Base-by-base conservation (phyloP, 2,329 filamentous ascomycete genomes). In the Sclerotinia nivalis region DNA sequence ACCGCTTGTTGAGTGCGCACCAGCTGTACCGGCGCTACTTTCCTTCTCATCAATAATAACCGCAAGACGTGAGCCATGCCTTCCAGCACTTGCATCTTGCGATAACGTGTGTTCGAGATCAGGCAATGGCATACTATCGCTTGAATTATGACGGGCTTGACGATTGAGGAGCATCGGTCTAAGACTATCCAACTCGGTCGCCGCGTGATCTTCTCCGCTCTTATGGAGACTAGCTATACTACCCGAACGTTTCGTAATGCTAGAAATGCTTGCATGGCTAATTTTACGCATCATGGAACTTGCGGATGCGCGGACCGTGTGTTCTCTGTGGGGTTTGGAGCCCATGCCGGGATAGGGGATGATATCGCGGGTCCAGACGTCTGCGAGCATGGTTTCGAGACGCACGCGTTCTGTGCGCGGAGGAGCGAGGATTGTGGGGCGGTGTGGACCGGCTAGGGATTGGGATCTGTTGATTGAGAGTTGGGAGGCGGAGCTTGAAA, bases 221-320 rank as follows among this genome's bases (percentile, higher is more conserved):
- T 71, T 74, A 22, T 76, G 75, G 9, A 78, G 50, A 66, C 76
- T 78, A 7, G 76, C 73, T 40, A 78, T 71, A 56, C 78, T 79
- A 20, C 75, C 72, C 0, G 91, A 91, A 70, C 91, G 88, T 74
- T 90, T 91, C 50, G 88, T 87, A 61, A 91, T 91, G 74, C 87
- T 90, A 20, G 91, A 86, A 73, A 96, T 91, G 78, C 90, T 93
- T 62, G 91, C 90, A 7, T 69, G 67, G 76, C 92, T 97, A 72
- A 97, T 85, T 78, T 94, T 96, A 66, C 93, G 87, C 82, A 97
- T 97, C 77, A 97, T 88, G 0, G 92, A 92, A 49, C 92, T 93
- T 18, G 93, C 92, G n/a, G 91, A 93, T 54, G 87, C 88, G 65
- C 91, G 86, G 60, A 96, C 89, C 4, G 93, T 83, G 76, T 91